Evolutionary conservation across 768 basidiomycete genomes (phyloP), one percentile per base, ranked within the genome.

Genomic region (Candolleomyces eurysporus): DNA sequence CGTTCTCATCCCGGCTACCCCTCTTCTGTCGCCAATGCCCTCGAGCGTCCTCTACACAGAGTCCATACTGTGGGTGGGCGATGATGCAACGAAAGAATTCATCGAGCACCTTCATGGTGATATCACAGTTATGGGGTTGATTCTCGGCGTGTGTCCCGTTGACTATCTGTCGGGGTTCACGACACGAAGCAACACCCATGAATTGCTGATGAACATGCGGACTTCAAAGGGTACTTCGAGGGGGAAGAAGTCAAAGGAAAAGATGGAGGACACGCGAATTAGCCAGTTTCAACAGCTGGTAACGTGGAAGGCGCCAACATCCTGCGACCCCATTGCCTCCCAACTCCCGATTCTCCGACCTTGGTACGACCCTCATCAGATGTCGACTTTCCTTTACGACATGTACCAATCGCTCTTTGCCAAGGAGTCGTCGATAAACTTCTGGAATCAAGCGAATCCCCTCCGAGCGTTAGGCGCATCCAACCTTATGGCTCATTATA

Each of bases 1-100:
- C 56, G 60, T 83, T 40, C 65, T 84, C 9, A 58, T 76, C 36
- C 68, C 72, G 2, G 65, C 75, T 0, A 56, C 73, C 0, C 82
- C 81, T 2, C 65, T 84, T 9, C 69, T 83, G 7, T 69, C 70
- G 14, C 52, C 56, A 9, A 62, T 62, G 7, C 67, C 72, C 3
- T 72, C 69, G 19, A 67, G 76, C 6, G 71, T 76, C 2, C 62
- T 85, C 5, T 75, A 81, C 49, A 81, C 81, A 1, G 75, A 84
- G 62, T 71, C 81, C 6, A 66, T 84, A 4, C 65, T 81, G 6
- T 67, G 56, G 59, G 74, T 42, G 31, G 60, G 26, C 45, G 56
- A 67, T 21, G 72, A 77, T 40, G 70, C 72, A 10, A 72, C 69
- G 5, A 72, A 70, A 50, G 72, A 69, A 11, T 72, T 80, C 53